Conservation (phyloP, 2,329 filamentous ascomycete genomes). For the Immersiporthe knoxdaviesiana region DNA sequence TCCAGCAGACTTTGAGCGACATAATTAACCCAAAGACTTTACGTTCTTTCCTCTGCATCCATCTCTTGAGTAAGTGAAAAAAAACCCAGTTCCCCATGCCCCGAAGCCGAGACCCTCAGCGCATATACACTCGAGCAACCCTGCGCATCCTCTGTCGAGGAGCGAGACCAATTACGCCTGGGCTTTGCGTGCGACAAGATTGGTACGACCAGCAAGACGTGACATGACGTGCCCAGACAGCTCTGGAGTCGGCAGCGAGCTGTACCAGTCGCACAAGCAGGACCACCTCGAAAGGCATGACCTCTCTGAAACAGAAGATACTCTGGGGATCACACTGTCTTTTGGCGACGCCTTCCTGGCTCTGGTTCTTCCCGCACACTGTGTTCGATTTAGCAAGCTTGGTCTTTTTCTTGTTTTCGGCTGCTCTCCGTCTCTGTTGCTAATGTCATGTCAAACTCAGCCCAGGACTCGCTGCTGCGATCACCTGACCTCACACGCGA, state of each 20-base stretch:
- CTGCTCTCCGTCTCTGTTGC: background rate
- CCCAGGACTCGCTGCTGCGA: slow-evolving; percentile 12
- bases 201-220: background rate
- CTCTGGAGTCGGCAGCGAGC: background rate
- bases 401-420: background rate
- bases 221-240: background rate
- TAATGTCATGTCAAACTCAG: background rate
- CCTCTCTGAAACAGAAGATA: background rate
- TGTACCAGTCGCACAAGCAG: background rate
- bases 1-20: background rate
- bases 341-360: slow-evolving; percentile 19
- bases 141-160: background rate
- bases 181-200: background rate
- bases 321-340: background rate
- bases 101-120: background rate
- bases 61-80: background rate
- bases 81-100: background rate
- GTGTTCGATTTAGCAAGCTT: no score
- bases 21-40: background rate
- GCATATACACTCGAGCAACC: background rate
- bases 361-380: background rate
- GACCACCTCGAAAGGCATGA: background rate
- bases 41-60: background rate
- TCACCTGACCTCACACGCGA: slow-evolving; percentile 5
- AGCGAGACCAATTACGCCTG: background rate